Conservation (phyloP, 345 rosid species). For the Combretum micranthum region DNA sequence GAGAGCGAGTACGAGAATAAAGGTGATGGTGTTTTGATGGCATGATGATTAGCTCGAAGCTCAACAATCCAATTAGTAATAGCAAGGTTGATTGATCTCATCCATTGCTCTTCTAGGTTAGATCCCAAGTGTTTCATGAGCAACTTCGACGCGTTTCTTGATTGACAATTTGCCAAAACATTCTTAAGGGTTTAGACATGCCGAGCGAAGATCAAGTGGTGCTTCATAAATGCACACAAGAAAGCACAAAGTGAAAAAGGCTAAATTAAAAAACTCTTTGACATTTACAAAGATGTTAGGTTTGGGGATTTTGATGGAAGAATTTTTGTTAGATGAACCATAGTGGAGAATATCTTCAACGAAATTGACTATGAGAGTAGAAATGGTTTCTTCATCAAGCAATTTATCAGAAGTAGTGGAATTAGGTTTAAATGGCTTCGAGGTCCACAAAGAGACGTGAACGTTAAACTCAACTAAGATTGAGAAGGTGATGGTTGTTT, state of each 20-base stretch:
- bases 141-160: slow-evolving; percentile 45
- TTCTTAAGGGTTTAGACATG: slow-evolving; percentile 52
- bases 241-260: slow-evolving; percentile 51
- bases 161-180: slow-evolving; percentile 30
- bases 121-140: slow-evolving; percentile 69
- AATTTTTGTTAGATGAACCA: slow-evolving; percentile 26
- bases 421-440: slow-evolving; percentile 43
- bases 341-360: slow-evolving; percentile 57
- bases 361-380: slow-evolving; percentile 38
- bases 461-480: slow-evolving; percentile 35
- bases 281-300: slow-evolving; percentile 24
- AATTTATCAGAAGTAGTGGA: slow-evolving; percentile 15
- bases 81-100: slow-evolving; percentile 75
- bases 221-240: slow-evolving; percentile 80
- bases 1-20: slow-evolving; percentile 68
- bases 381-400: slow-evolving; percentile 30
- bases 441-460: slow-evolving; percentile 56
- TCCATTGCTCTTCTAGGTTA: slow-evolving; percentile 83
- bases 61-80: slow-evolving; percentile 76
- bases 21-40: slow-evolving; percentile 55
- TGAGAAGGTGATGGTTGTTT: slow-evolving; percentile 35
- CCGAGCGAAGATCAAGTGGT: slow-evolving; percentile 48
- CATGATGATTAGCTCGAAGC: slow-evolving; percentile 22
- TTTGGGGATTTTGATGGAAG: slow-evolving; percentile 36
- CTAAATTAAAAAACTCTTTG: slow-evolving; percentile 52